phyloP scores from a whole-genome alignment of 2,329 filamentous ascomycete genomes.

The Fusarium burgessii region DNA sequence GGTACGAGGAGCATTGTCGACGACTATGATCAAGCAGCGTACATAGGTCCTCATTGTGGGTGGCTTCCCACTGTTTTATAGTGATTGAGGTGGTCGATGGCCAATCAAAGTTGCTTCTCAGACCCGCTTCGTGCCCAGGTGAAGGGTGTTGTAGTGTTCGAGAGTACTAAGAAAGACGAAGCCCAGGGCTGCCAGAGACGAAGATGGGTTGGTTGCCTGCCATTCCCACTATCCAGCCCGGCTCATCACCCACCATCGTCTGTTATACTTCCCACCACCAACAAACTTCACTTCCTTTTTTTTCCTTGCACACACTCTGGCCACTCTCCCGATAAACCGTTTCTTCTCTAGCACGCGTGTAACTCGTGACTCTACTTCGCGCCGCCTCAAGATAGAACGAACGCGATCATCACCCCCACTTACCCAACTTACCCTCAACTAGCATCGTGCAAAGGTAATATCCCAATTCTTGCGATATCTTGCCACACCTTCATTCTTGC shows the following conservation, averaged over 20 bases:
- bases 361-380: background rate
- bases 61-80: constrained; percentile 17
- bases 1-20: background rate
- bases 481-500: constrained; percentile 16
- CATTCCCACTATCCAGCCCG: constrained; percentile 28
- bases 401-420: constrained; percentile 28
- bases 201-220: constrained; percentile 5
- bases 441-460: constrained; percentile 30
- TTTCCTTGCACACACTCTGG: background rate
- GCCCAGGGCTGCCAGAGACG: background rate
- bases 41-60: background rate
- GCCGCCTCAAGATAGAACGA: constrained; percentile 3
- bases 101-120: constrained; percentile 46
- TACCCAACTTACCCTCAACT: constrained; percentile 10
- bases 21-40: constrained; percentile 2
- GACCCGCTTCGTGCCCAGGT: background rate
- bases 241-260: constrained; percentile 36
- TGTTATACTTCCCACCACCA: constrained; percentile 31
- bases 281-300: constrained; percentile 4
- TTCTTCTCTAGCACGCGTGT: background rate
- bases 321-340: background rate
- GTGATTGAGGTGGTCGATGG: background rate
- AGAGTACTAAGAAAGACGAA: constrained; percentile 1
- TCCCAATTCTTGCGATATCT: constrained; percentile 9
- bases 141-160: background rate